A percentile compares a stretch with the other conserved stretches of the same genome.
These are phyloP conservation scores for Xylaria sp. DNA, from an alignment of 2,329 filamentous ascomycete genomes.

Conservation along the genomic window DNA sequence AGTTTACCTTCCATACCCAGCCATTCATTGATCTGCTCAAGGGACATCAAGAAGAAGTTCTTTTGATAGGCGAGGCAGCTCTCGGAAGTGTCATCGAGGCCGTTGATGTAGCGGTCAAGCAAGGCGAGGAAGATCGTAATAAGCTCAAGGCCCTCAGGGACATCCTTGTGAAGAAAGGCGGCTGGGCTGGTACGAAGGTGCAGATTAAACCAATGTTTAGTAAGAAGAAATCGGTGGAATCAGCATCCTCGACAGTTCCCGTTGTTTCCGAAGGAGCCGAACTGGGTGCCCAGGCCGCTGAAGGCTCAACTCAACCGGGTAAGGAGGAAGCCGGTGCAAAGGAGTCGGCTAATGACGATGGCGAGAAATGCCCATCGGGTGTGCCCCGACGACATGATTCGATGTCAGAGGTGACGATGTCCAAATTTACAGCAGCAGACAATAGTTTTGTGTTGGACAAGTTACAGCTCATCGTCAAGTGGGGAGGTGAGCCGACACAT, in stretches of 20 bases:
- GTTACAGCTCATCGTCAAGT: slow-evolving; percentile 95
- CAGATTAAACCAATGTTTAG: slow-evolving; percentile 99
- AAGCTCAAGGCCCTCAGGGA: slow-evolving; percentile 85
- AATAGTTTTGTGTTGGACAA: slow-evolving; percentile 93
- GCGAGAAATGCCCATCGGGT: slow-evolving; percentile 30
- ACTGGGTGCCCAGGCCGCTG: slow-evolving; percentile 29
- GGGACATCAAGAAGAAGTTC: slow-evolving; percentile 91
- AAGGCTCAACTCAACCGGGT: slow-evolving; percentile 24
- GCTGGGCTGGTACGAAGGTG: slow-evolving; percentile 93
- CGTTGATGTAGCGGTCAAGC: slow-evolving; percentile 71
- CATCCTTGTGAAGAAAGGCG: slow-evolving; percentile 85
- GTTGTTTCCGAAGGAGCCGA: slow-evolving; percentile 34
- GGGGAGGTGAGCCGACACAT: slow-evolving; percentile 97
- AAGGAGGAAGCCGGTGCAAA: slow-evolving; percentile 23
- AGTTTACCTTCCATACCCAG: slow-evolving; percentile 96
- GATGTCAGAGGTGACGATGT: slow-evolving; percentile 83
- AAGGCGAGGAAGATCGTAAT: slow-evolving; percentile 74
- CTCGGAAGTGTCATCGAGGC: slow-evolving; percentile 84
- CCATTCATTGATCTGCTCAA: slow-evolving; percentile 93
- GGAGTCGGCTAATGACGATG: slow-evolving; percentile 15
- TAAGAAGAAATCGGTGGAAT: slow-evolving; percentile 68
- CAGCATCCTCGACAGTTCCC: slow-evolving; percentile 27
- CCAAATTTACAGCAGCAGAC: slow-evolving; percentile 86
- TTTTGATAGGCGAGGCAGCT: slow-evolving; percentile 87
- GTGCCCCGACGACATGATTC: slow-evolving; percentile 70